These are phyloP conservation scores for Inonotus hispidus DNA, from an alignment of 1,284 basidiomycete species.

Conservation along the genomic window DNA sequence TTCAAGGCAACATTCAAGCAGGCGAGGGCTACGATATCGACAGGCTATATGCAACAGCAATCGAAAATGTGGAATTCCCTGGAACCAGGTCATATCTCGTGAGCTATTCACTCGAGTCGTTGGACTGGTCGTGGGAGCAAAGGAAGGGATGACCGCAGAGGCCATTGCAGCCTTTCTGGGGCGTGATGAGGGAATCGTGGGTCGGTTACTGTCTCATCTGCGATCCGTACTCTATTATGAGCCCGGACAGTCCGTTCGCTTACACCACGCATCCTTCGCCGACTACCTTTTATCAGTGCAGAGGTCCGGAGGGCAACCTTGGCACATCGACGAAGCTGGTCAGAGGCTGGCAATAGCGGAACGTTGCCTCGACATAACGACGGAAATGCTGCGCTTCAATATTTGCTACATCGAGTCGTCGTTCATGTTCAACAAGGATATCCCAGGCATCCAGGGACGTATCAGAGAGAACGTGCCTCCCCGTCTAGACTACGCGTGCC, in stretches of 20 bases:
- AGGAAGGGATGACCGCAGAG: background rate
- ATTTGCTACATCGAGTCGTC: background rate
- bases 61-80: background rate
- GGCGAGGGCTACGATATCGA: background rate
- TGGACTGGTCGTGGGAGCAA: background rate
- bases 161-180: background rate
- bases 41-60: background rate
- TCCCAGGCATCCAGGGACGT: background rate
- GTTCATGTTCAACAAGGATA: background rate
- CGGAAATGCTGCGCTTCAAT: background rate
- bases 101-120: background rate
- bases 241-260: background rate
- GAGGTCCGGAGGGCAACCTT: background rate
- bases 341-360: background rate
- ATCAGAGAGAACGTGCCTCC: background rate
- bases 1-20: background rate
- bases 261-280: background rate
- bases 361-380: background rate
- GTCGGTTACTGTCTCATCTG: background rate
- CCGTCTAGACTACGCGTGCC: background rate
- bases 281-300: background rate
- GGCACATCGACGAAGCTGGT: background rate
- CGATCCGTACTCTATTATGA: background rate
- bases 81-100: background rate
- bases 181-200: background rate